phyloP scores from a whole-genome alignment of 2,329 filamentous ascomycete genomes.

The Pyrenophora teres region DNA sequence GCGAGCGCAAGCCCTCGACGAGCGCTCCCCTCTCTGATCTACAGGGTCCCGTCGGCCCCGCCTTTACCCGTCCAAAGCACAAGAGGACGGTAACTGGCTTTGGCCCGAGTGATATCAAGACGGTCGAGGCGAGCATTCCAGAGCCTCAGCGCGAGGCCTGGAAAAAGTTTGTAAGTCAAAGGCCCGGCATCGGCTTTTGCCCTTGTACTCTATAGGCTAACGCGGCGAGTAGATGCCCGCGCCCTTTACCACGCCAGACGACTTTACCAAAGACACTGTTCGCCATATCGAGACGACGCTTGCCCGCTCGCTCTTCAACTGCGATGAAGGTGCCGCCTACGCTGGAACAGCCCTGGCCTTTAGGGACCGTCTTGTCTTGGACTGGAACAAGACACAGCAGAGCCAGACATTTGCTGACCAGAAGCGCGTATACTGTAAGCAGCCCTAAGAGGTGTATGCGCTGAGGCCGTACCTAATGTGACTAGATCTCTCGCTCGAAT shows the following conservation, averaged over 20 bases:
- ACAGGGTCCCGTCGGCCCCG: constrained; percentile 81
- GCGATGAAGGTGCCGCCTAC: constrained; percentile 91
- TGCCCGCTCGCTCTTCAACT: constrained; percentile 96
- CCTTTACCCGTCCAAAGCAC: constrained; percentile 91
- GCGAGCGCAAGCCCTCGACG: constrained; percentile 80
- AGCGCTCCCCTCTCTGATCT: constrained; percentile 86
- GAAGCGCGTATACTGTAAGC: constrained; percentile 87
- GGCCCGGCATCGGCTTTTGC: not conserved
- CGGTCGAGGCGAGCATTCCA: constrained; percentile 86
- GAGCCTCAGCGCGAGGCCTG: constrained; percentile 83
- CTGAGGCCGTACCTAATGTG: constrained; percentile 16
- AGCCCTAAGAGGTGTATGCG: not conserved
- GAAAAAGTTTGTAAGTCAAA: constrained; percentile 61
- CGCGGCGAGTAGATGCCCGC: constrained; percentile 57
- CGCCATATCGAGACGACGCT: constrained; percentile 95
- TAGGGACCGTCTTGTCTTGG: constrained; percentile 86
- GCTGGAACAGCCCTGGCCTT: constrained; percentile 89
- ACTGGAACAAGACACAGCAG: constrained; percentile 99
- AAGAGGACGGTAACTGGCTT: constrained; percentile 97
- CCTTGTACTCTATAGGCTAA: constrained; percentile 19
- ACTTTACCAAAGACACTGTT: constrained; percentile 83
- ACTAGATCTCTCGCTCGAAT: constrained; percentile 86
- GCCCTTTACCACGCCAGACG: constrained; percentile 77
- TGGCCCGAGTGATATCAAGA: constrained; percentile 88
- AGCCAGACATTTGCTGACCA: constrained; percentile 86